Conservation (phyloP, 2,329 filamentous ascomycete species). For the Fusarium napiforme region DNA sequence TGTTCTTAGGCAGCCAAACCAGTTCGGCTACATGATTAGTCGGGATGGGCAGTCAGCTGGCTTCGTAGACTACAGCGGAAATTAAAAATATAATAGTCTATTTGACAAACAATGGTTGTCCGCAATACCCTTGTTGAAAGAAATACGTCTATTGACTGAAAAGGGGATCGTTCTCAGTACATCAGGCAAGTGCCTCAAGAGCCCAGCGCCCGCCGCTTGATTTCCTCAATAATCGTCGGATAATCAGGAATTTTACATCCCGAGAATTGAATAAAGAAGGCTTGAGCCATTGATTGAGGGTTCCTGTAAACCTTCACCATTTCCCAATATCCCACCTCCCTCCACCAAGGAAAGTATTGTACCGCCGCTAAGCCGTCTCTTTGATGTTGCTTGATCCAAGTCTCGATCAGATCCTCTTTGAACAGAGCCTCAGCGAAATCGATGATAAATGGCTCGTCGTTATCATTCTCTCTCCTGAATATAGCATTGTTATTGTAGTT, state of each 20-base stretch:
- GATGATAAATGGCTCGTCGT: too few species aligned
- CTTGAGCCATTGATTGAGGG: neutral
- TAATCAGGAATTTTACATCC: neutral
- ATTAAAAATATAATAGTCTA: neutral
- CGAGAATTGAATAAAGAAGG: neutral
- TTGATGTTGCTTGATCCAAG: too few species aligned
- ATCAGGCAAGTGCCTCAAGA: neutral
- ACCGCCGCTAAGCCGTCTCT: too few species aligned
- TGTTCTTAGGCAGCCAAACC: conserved; percentile 52
- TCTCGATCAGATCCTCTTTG: too few species aligned
- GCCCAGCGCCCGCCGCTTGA: accelerated
- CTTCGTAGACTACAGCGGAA: conserved; percentile 56
- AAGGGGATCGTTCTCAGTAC: accelerated
- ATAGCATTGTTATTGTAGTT: too few species aligned
- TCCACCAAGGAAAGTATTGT: too few species aligned
- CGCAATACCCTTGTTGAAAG: neutral
- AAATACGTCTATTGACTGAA: neutral
- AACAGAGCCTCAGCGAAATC: too few species aligned
- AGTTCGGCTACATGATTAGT: conserved; percentile 58
- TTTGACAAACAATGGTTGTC: too few species aligned
- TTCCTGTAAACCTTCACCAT: neutral
- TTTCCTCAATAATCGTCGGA: accelerated
- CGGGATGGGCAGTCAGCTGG: conserved; percentile 59
- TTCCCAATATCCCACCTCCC: neutral
- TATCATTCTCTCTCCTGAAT: too few species aligned